These are phyloP conservation scores for Candida anutae DNA, from an alignment of 1,139 yeast genomes.

Conservation along the genomic window DNA sequence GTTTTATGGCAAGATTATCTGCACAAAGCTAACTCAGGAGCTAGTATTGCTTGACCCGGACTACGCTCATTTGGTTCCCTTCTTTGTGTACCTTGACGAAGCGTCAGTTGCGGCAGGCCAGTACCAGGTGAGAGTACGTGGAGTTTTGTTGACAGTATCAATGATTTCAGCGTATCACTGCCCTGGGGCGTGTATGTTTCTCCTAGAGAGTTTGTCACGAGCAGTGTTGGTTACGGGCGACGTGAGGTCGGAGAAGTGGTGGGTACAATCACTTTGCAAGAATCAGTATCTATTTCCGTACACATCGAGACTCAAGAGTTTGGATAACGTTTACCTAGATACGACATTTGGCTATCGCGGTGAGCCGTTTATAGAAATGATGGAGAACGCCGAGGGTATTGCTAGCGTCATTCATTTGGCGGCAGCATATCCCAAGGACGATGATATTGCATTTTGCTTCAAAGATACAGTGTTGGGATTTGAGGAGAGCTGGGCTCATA, in stretches of 20 bases:
- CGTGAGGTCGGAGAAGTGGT: slow-evolving; percentile 50
- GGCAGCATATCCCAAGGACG: slow-evolving; percentile 34
- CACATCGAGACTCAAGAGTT: slow-evolving; percentile 19
- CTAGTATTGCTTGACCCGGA: slow-evolving; percentile 18
- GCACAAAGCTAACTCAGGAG: slow-evolving; percentile 39
- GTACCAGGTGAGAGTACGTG: background rate
- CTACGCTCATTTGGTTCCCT: slow-evolving; percentile 17
- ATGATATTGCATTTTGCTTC: slow-evolving; percentile 34
- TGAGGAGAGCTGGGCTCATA: slow-evolving; percentile 46
- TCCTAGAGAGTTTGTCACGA: slow-evolving; percentile 28
- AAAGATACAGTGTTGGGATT: slow-evolving; percentile 42
- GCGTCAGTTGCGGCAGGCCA: background rate
- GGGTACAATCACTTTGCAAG: slow-evolving; percentile 30
- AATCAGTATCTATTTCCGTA: slow-evolving; percentile 40
- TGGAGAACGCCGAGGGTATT: slow-evolving; percentile 37
- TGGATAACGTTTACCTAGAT: slow-evolving; percentile 49
- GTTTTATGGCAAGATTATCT: slow-evolving; percentile 40
- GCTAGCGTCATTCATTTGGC: slow-evolving; percentile 24
- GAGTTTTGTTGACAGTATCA: slow-evolving; percentile 7
- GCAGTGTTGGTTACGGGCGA: slow-evolving; percentile 53
- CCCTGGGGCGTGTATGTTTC: slow-evolving; percentile 54
- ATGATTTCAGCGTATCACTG: slow-evolving; percentile 48
- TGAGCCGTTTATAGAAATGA: slow-evolving; percentile 41
- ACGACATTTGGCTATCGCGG: slow-evolving; percentile 47
- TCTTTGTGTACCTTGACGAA: slow-evolving; percentile 13